Percentiles rank a stretch among this genome's conserved stretches.
These are phyloP conservation scores for Epichloe sibirici DNA, from an alignment of 2,329 filamentous ascomycete species.

Conservation along the genomic window DNA sequence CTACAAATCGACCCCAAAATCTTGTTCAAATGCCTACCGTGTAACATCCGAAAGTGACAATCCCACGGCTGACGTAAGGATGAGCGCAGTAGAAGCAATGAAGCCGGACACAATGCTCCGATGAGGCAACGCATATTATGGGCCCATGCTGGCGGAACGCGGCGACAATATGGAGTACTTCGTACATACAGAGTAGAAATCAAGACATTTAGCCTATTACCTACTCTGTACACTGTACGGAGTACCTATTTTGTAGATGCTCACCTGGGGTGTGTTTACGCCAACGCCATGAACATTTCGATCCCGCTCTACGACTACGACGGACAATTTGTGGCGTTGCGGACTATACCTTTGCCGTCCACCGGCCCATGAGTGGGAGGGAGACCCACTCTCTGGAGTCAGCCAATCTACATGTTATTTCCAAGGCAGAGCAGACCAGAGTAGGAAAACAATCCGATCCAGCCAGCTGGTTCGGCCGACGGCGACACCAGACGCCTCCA, in stretches of 20 bases:
- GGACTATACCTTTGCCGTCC: neutral
- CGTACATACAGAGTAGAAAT: neutral
- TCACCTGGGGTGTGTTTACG: neutral
- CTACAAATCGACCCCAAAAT: neutral
- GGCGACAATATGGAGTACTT: neutral
- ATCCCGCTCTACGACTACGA: neutral
- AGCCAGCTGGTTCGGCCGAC: neutral
- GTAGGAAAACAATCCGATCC: neutral
- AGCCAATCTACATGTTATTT: neutral
- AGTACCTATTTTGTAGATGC: neutral
- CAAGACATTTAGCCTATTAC: no score
- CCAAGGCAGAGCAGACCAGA: neutral
- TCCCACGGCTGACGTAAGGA: conserved; percentile 1
- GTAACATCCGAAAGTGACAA: neutral
- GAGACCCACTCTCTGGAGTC: no score
- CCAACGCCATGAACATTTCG: no score
- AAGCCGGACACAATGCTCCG: conserved; percentile 3
- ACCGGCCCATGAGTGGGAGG: neutral
- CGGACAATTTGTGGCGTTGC: neutral
- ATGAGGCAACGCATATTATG: neutral
- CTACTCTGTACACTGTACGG: neutral
- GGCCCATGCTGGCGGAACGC: neutral
- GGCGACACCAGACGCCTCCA: neutral
- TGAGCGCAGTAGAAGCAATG: neutral
- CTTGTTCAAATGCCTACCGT: neutral